Evolutionary conservation across 2,329 filamentous ascomycete genomes (phyloP).

Genomic region (Aschersonia sp.): DNA sequence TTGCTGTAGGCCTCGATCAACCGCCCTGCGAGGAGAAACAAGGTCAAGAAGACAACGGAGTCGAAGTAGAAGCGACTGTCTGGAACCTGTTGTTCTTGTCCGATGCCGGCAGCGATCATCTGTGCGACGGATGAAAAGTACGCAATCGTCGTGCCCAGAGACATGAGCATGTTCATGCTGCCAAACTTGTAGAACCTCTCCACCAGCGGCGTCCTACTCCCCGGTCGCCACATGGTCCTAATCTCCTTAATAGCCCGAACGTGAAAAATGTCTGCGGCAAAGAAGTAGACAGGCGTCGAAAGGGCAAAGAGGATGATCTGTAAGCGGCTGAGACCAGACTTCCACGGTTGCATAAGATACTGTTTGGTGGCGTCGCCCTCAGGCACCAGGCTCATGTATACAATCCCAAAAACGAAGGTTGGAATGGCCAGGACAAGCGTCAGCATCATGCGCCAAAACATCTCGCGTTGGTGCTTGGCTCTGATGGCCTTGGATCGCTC

Average conservation of each 20-base stretch:
- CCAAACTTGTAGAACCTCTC: conserved; percentile 83
- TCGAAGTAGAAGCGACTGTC: conserved; percentile 66
- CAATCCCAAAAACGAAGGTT: conserved; percentile 74
- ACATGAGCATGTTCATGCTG: conserved; percentile 93
- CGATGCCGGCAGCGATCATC: conserved; percentile 49
- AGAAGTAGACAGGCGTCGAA: conserved; percentile 77
- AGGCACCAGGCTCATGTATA: conserved; percentile 76
- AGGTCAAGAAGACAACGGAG: conserved; percentile 78
- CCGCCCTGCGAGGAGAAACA: conserved; percentile 68
- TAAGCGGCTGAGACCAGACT: conserved; percentile 57
- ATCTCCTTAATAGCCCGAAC: conserved; percentile 66
- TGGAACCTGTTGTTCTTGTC: conserved; percentile 19
- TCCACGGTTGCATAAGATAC: conserved; percentile 58
- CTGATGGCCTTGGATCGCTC: conserved; percentile 66
- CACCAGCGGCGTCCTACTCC: conserved; percentile 57
- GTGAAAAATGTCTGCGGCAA: conserved; percentile 78
- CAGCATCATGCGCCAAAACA: conserved; percentile 57
- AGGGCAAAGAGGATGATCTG: conserved; percentile 72
- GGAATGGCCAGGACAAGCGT: conserved; percentile 61
- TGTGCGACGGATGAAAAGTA: conserved; percentile 73
- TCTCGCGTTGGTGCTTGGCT: conserved; percentile 49
- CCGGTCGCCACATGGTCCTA: conserved; percentile 58
- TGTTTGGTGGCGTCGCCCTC: conserved; percentile 38
- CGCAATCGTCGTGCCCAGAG: conserved; percentile 73
- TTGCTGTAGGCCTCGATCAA: conserved; percentile 84